Evolutionary conservation across 768 basidiomycete species (phyloP), one percentile per base, ranked within the genome.

Genomic region (Mycena epipterygia): DNA sequence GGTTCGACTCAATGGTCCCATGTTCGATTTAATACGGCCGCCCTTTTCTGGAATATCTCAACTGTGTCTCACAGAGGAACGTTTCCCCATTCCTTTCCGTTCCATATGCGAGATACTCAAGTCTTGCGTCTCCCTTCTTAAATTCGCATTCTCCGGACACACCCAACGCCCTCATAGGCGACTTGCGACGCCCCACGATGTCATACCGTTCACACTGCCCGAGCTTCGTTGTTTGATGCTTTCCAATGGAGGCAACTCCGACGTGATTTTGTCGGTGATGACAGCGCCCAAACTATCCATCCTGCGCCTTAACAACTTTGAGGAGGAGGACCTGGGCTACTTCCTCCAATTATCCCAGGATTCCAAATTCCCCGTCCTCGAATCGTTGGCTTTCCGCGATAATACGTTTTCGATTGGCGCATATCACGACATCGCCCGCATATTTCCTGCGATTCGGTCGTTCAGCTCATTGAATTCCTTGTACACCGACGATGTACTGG

Each of bases 301-400:
- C 8, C 21, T 72, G 41, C 70, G 70, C 12, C 66, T 72, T 19
- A 63, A 42, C 57, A 67, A 67, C 32, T 72, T 72, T 8, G 70
- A 72, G 30, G 70, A 72, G 16, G 66, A 46, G 29, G 70, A 72
- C 35, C 49, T 72, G 48, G 65, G 39, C 9, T 64, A 71, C 58
- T 72, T 72, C 30, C 70, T 72, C 46, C 60, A 72, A 46, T 39
- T 30, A 27, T 67, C 70, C 46, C 61, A 64, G 48, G 29, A 42
- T 19, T 67, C 70, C n/a, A 72, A 72, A 63, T 72, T 67, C 49
- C 66, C 70, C 25, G 56, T 64, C 2, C 61, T 72, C 13, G 70
- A 72, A 30, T 67, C 70, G 23, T 29, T 72, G 29, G 39, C 61
- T 1, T 41, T 72, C 27, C 44, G 63, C 30, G 70, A 72, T 12